Conservation (phyloP, 2,329 filamentous ascomycete species). For the Apiospora phragmitis region DNA sequence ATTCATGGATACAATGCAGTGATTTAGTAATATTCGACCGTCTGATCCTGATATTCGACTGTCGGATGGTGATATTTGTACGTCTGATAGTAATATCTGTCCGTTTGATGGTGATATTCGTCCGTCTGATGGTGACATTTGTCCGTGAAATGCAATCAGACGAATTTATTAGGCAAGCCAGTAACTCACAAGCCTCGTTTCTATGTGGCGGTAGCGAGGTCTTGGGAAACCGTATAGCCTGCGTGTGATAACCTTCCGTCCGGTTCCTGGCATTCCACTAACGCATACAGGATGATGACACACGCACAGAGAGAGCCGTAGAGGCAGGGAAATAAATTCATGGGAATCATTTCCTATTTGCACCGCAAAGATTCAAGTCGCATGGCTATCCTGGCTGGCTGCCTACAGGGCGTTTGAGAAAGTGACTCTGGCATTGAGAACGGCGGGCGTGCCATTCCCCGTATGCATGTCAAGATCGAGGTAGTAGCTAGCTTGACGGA, state of each 20-base stretch:
- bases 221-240: not conserved
- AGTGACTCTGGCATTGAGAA: slow-evolving; percentile 49
- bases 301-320: not conserved
- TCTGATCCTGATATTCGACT: no score
- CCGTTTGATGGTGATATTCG: no score
- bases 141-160: no score
- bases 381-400: no score
- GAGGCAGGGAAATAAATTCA: no score
- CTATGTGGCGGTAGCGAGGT: not conserved
- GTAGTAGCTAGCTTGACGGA: slow-evolving; percentile 43
- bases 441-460: slow-evolving; percentile 50
- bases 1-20: no score
- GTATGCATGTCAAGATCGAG: slow-evolving; percentile 61
- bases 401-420: slow-evolving; percentile 59
- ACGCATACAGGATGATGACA: not conserved
- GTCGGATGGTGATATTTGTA: no score
- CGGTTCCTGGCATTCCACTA: not conserved
- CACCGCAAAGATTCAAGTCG: slow-evolving; percentile 33
- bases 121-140: no score
- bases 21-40: no score
- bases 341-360: accelerated
- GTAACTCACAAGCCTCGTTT: no score
- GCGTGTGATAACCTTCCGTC: not conserved
- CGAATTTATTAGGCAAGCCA: no score
- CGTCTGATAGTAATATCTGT: no score